Evolutionary conservation across 2,329 filamentous ascomycete species (phyloP), one percentile per base, ranked within the genome.

Genomic region (Ceratocystis alfenasii): DNA sequence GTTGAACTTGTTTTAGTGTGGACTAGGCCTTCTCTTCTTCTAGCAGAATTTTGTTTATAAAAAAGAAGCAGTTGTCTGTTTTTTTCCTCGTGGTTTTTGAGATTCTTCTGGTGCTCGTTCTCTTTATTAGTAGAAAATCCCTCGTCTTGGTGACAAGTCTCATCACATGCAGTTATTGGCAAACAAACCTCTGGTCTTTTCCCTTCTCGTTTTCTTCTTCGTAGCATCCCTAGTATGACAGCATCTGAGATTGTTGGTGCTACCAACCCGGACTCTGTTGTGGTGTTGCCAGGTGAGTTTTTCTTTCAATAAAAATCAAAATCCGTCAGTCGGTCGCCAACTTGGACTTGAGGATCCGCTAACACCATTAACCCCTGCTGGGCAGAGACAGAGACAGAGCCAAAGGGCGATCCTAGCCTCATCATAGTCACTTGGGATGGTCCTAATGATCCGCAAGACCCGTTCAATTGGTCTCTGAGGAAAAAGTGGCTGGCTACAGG

Each of bases 391-490:
- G 65, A 66, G 6, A 65, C 46, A 63, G 65, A 66, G 12, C 45
- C 20, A 2, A 66, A 66, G 30, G 55, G 44, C 28, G 62, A 61
- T 20, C 55, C 65, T 22, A 48, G 60, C 28, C 57, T 67, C 45
- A 69, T 65, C 44, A 45, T 73, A 12, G 78, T 89, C 36, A 84
- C 88, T 71, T 89, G 86, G 75, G 80, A 82, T 36, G 80, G 73
- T 5, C 72, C 79, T 5, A 76, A 83, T 68, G 86, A 88, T 69
- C 78, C 78, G 15, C 78, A 81, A 12, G 86, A 90, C 70, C 87
- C 88, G 0, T 79, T 81, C 68, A 88, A 89, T 71, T 91, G 88
- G 87, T 75, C 82, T 0, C 72, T 85, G 60, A 77, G 75, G 71
- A 76, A 75, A 68, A 76, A 76, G 61, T 72, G 71, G 50, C 63